Evolutionary conservation across 805 yeast species (phyloP).

Genomic region (Starmerella vitae): DNA sequence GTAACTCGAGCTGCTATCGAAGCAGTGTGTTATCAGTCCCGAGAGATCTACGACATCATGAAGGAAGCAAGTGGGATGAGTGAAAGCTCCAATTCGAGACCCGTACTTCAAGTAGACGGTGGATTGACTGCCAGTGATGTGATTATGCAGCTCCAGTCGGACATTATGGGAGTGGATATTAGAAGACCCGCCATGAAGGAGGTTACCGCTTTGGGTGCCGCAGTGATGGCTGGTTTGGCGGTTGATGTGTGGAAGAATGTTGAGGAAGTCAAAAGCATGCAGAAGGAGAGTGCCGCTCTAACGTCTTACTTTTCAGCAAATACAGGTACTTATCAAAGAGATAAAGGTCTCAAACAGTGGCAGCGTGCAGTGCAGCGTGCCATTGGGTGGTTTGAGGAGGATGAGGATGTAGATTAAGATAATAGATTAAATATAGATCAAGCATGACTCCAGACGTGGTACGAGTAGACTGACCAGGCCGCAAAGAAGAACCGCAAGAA

Average conservation of each 20-base stretch:
- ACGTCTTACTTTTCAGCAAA: conserved; percentile 23
- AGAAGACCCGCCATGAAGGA: conserved; percentile 71
- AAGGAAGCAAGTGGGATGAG: conserved; percentile 39
- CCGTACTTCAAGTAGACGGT: conserved; percentile 58
- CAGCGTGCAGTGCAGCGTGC: conserved; percentile 72
- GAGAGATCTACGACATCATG: conserved; percentile 86
- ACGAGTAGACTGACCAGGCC: background rate
- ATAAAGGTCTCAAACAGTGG: conserved; percentile 62
- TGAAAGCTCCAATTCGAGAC: background rate
- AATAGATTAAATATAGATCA: background rate
- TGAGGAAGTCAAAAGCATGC: conserved; percentile 41
- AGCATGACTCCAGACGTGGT: no score
- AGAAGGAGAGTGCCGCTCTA: conserved; percentile 18
- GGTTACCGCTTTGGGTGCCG: conserved; percentile 93
- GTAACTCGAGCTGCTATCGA: conserved; percentile 90
- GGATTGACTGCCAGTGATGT: conserved; percentile 88
- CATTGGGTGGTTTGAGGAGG: conserved; percentile 52
- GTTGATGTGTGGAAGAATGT: conserved; percentile 60
- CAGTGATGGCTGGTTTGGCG: conserved; percentile 83
- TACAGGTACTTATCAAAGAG: conserved; percentile 46
- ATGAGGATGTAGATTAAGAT: conserved; percentile 1
- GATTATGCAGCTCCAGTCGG: conserved; percentile 89
- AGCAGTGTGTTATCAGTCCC: conserved; percentile 87
- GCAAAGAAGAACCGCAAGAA: background rate
- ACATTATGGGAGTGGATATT: conserved; percentile 76